Base-by-base conservation (phyloP, 2,329 filamentous ascomycete genomes). In the Colletotrichum cordylinicola region DNA sequence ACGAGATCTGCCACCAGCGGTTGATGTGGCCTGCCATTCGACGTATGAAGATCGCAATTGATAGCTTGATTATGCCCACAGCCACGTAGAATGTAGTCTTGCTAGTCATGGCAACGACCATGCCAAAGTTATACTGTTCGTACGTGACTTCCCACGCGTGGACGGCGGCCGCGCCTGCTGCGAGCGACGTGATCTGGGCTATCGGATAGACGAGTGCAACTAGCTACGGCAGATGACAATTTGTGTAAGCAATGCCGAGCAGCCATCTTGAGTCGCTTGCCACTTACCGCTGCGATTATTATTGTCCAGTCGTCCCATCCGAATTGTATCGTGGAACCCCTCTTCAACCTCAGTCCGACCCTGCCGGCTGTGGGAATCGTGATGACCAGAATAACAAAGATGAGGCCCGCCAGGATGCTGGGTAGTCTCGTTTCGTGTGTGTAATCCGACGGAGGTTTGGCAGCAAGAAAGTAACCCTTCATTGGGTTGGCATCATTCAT, bases 41-140 rank as follows among this genome's bases (percentile, higher is more conserved):
- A n/a, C 82, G 79, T 60, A 84, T 83, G 77, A 85, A 85, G 31
- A 83, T 78, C 10, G 80, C 79, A n/a, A 85, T 84, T 6, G 82
- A 84, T 24, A 84, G 79, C 70, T 85, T 85, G 71, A 84, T 81
- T 33, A 85, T 76, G n/a, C 83, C 83, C 7, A 84, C 78, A 6
- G 79, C 78, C 27, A 80, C 67, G 65, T 79, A 83, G 74, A 82
- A 83, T 13, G 83, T 66, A 24, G 79, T 71, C 56, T 80, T 79
- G 48, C 67, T 35, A 69, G 77, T 75, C 24, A 79, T 73, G 8
- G 75, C 72, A 12, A 77, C 78, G 35, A 79, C 78, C 73, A 81
- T 77, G 72, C 81, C 82, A 60, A 78, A 65, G 33, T 80, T 77
- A 65, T 82, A 80, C 55, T 85, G 80, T 27, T 80, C 78, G 37